These are phyloP conservation scores for Debaryomyces udenii DNA, from an alignment of 1,139 yeast species.

Conservation along the genomic window DNA sequence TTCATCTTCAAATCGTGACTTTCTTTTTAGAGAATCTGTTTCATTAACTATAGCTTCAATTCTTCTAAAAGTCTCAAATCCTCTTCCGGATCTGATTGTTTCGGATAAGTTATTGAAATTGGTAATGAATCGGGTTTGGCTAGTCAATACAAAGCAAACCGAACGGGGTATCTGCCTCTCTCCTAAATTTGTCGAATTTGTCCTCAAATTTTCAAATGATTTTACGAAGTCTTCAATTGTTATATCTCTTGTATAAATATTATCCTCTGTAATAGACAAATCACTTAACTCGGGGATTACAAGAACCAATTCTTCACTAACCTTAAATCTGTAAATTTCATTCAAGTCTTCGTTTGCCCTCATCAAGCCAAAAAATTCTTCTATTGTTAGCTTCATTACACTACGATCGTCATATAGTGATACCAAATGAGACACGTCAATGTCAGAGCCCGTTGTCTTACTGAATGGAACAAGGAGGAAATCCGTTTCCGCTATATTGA, in stretches of 20 bases:
- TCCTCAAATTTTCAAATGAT: slow-evolving; percentile 30
- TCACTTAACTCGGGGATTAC: slow-evolving; percentile 35
- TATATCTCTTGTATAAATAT: slow-evolving; percentile 34
- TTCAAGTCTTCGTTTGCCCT: slow-evolving; percentile 32
- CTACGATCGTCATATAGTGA: slow-evolving; percentile 28
- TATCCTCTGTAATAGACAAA: slow-evolving; percentile 44
- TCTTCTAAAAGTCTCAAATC: slow-evolving; percentile 20
- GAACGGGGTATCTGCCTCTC: slow-evolving; percentile 20
- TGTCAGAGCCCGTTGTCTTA: slow-evolving; percentile 10
- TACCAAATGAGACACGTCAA: slow-evolving; percentile 21
- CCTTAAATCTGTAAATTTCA: slow-evolving; percentile 28
- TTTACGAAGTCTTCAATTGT: slow-evolving; percentile 36
- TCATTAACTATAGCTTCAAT: too few species aligned
- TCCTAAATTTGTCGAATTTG: slow-evolving; percentile 21
- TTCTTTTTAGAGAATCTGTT: too few species aligned
- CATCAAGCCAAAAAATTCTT: slow-evolving; percentile 30
- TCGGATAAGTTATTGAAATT: slow-evolving; percentile 32
- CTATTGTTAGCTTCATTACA: slow-evolving; percentile 23
- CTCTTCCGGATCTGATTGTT: slow-evolving; percentile 25
- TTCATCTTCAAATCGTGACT: too few species aligned
- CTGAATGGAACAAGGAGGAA: slow-evolving; percentile 29
- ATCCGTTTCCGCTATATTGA: slow-evolving; percentile 26
- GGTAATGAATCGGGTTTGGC: slow-evolving; percentile 38
- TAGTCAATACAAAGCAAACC: slow-evolving; percentile 29
- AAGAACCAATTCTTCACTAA: slow-evolving; percentile 35